A percentile compares a stretch with the other conserved stretches of the same genome.
phyloP scores from a whole-genome alignment of 1,139 yeast genomes.

The Taphrina wiesneri region DNA sequence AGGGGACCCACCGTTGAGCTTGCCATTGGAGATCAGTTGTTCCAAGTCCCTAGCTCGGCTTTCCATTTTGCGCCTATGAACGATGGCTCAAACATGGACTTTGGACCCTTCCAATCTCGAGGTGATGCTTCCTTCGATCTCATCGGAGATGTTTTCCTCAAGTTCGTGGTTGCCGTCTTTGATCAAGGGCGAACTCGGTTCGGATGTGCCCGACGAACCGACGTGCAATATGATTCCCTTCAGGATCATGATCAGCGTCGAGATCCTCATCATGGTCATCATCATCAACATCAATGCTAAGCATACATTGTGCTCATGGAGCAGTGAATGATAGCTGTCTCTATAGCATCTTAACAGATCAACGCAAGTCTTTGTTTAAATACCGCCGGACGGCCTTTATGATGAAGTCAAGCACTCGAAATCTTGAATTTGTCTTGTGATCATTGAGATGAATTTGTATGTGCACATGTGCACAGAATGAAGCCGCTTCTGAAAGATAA shows the following conservation, averaged over 20 bases:
- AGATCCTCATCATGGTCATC: background rate
- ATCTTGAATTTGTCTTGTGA: too few species aligned
- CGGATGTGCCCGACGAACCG: slow-evolving; percentile 6
- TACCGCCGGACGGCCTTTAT: too few species aligned
- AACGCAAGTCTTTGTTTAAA: too few species aligned
- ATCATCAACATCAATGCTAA: background rate
- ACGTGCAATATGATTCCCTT: background rate
- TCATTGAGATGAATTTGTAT: too few species aligned
- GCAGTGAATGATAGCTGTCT: too few species aligned
- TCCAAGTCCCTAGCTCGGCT: background rate
- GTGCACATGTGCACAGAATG: background rate
- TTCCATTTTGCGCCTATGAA: background rate
- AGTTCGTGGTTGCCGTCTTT: background rate
- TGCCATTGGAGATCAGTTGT: slow-evolving; percentile 2
- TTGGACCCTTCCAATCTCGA: slow-evolving; percentile 5
- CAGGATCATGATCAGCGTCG: background rate
- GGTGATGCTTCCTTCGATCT: background rate
- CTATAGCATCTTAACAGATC: too few species aligned
- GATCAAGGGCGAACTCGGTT: background rate
- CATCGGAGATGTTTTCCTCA: slow-evolving; percentile 7
- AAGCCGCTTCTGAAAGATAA: background rate
- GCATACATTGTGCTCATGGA: too few species aligned
- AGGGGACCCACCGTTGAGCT: background rate
- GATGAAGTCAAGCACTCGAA: too few species aligned
- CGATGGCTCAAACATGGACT: background rate